A percentile compares a stretch with the other conserved stretches of the same genome.
These are phyloP conservation scores for Kurtzmaniella cleridarum DNA, from an alignment of 805 yeast species.

Conservation along the genomic window DNA sequence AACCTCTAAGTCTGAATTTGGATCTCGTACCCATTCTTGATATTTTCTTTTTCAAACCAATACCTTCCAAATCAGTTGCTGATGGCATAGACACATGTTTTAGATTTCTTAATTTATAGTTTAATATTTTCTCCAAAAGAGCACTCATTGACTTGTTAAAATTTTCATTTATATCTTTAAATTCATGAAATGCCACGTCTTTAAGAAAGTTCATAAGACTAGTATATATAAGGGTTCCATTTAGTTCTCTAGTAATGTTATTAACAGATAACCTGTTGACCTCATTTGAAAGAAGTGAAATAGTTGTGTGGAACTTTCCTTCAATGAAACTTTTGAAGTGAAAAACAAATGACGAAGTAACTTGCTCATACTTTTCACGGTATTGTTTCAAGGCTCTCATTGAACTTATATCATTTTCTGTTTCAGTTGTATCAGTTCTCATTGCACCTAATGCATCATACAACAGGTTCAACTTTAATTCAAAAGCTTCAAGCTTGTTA, in stretches of 20 bases:
- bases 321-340: conserved; percentile 37
- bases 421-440: conserved; percentile 34
- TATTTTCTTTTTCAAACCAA: background rate
- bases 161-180: conserved; percentile 39
- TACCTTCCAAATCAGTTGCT: background rate
- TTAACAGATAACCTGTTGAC: conserved; percentile 18
- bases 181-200: conserved; percentile 46
- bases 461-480: conserved; percentile 49
- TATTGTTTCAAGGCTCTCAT: conserved; percentile 73
- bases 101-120: conserved; percentile 15
- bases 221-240: conserved; percentile 23
- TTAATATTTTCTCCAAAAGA: conserved; percentile 23
- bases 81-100: conserved; percentile 11
- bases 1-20: conserved; percentile 6
- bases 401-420: conserved; percentile 42
- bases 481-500: conserved; percentile 42
- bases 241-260: conserved; percentile 19
- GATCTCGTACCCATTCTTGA: conserved; percentile 1
- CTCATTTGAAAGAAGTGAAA: conserved; percentile 33
- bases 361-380: conserved; percentile 52
- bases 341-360: conserved; percentile 45
- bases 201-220: conserved; percentile 45
- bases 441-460: conserved; percentile 63
- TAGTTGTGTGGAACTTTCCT: conserved; percentile 31
- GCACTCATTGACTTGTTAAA: conserved; percentile 27